These are phyloP conservation scores for Corymbia calophylla DNA, from an alignment of 441 rosid species.

Conservation along the genomic window DNA sequence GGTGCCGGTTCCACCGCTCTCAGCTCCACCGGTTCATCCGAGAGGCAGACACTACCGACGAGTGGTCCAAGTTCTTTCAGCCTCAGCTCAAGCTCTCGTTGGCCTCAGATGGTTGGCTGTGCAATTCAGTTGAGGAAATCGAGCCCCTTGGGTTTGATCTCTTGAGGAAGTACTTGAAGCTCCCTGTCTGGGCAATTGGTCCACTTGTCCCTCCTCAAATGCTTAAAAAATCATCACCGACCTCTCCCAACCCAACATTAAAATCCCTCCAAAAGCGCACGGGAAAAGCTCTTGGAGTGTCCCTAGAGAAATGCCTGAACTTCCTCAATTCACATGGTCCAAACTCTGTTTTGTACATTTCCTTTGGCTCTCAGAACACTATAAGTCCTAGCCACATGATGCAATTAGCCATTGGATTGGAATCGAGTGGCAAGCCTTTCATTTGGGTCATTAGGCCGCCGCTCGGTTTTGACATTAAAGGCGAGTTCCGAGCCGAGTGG, in stretches of 20 bases:
- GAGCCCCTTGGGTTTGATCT: constrained; percentile 24
- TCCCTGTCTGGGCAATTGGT: constrained; percentile 34
- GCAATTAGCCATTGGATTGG: constrained; percentile 33
- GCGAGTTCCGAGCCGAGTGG: constrained; percentile 27
- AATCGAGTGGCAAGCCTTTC: constrained; percentile 25
- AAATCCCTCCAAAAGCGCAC: neutral
- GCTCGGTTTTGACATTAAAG: constrained; percentile 18
- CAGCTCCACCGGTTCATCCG: constrained; percentile 22
- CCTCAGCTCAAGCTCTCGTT: constrained; percentile 17
- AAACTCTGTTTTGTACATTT: constrained; percentile 29
- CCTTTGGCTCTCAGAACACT: constrained; percentile 46
- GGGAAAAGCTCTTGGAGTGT: constrained; percentile 22
- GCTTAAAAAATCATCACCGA: neutral
- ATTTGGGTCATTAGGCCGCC: constrained; percentile 46
- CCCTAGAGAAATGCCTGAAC: constrained; percentile 23
- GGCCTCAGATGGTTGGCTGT: constrained; percentile 23
- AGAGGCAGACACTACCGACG: constrained; percentile 23
- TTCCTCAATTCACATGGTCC: constrained; percentile 23
- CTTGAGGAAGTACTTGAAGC: constrained; percentile 14
- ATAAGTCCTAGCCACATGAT: constrained; percentile 26
- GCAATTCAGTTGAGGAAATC: constrained; percentile 31
- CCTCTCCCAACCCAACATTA: neutral
- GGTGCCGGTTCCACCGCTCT: constrained; percentile 21
- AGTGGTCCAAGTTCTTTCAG: constrained; percentile 35
- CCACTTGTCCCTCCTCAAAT: constrained; percentile 30